phyloP scores from a whole-genome alignment of 768 basidiomycete species.

The Amanita molliuscula region DNA sequence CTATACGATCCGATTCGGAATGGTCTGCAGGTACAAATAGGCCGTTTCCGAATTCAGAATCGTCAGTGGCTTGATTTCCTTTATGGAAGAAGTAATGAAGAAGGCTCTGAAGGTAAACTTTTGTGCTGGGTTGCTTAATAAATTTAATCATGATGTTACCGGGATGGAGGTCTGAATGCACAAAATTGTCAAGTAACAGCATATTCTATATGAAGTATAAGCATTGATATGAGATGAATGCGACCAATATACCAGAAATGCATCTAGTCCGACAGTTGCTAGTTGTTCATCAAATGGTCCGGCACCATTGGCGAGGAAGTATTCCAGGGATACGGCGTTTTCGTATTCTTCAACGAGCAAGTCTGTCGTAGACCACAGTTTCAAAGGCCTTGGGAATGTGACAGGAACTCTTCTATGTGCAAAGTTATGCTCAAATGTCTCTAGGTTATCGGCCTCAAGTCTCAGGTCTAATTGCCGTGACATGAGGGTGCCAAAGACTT shows the following conservation, averaged over 20 bases:
- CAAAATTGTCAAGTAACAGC: constrained; percentile 96
- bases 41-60: constrained; percentile 12
- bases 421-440: constrained; percentile 82
- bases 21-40: constrained; percentile 24
- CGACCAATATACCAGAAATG: constrained; percentile 64
- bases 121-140: constrained; percentile 70
- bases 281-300: constrained; percentile 86
- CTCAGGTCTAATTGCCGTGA: constrained; percentile 85
- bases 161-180: constrained; percentile 84
- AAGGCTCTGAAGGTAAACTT: constrained; percentile 50
- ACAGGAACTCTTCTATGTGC: constrained; percentile 68
- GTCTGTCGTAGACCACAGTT: constrained; percentile 70
- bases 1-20: constrained; percentile 51
- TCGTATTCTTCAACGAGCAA: constrained; percentile 89
- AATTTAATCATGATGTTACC: constrained; percentile 99
- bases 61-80: constrained; percentile 8
- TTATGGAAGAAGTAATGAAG: constrained; percentile 41
- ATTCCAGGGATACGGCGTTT: constrained; percentile 83
- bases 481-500: constrained; percentile 96
- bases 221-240: background rate
- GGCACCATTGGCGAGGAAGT: constrained; percentile 81
- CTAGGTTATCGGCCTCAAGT: constrained; percentile 82
- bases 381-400: constrained; percentile 83
- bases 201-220: constrained; percentile 63
- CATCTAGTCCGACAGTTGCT: constrained; percentile 89